phyloP scores from a whole-genome alignment of 768 basidiomycete species.

The Pulveroboletus sp. region DNA sequence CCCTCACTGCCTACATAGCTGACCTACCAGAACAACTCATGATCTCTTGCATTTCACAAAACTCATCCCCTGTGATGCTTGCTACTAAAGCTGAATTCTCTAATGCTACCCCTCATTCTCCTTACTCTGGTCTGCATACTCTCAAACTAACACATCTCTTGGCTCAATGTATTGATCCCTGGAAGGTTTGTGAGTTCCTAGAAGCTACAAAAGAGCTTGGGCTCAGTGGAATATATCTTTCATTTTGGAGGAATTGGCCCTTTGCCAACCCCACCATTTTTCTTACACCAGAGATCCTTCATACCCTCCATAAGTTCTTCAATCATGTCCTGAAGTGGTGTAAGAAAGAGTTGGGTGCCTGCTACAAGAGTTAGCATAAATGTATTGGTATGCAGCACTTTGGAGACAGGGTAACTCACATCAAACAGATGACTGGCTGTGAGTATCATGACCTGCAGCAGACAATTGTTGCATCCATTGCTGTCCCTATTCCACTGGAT shows the following conservation, averaged over 20 bases:
- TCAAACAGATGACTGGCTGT: constrained; percentile 41
- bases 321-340: constrained; percentile 7
- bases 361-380: constrained; percentile 3
- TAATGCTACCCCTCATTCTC: not conserved
- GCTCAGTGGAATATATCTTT: constrained; percentile 16
- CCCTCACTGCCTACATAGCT: constrained; percentile 6
- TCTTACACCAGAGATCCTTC: constrained; percentile 30
- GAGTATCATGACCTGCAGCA: constrained; percentile 38
- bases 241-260: constrained; percentile 38
- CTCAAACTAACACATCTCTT: not conserved
- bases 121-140: not conserved
- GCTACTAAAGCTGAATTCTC: constrained; percentile 14
- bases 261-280: constrained; percentile 32
- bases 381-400: constrained; percentile 34
- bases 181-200: constrained; percentile 25
- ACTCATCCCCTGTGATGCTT: constrained; percentile 9
- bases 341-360: constrained; percentile 6
- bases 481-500: not conserved
- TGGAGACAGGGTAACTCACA: constrained; percentile 32
- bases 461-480: constrained; percentile 26
- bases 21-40: constrained; percentile 15
- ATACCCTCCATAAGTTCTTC: constrained; percentile 6
- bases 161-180: constrained; percentile 12
- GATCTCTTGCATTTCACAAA: constrained; percentile 11
- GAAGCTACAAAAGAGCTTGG: constrained; percentile 11